Percentiles rank a stretch among this genome's conserved stretches.
phyloP scores from a whole-genome alignment of 176 grass and related monocot genomes.

The Puccinellia tenuiflora region DNA sequence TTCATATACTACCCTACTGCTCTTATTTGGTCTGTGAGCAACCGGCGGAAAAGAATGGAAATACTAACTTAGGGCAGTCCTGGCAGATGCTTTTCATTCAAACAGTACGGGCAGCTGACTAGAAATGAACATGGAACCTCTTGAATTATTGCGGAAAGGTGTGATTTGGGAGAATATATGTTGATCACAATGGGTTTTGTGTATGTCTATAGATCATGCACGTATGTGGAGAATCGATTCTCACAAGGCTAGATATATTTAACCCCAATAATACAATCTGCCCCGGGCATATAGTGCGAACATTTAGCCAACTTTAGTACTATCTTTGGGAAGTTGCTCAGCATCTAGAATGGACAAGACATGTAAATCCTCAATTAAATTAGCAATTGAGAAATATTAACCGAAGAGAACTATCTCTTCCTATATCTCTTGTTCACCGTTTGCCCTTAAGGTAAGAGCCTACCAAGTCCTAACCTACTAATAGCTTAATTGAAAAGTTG shows the following conservation, averaged over 20 bases:
- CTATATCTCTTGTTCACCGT: not conserved
- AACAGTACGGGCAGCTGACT: constrained; percentile 28
- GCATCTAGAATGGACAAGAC: constrained; percentile 31
- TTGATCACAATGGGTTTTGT: constrained; percentile 52
- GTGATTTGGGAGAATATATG: constrained; percentile 66
- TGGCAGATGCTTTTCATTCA: constrained; percentile 23
- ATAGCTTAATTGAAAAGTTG: not conserved
- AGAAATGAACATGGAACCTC: constrained; percentile 60
- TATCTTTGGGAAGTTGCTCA: constrained; percentile 20
- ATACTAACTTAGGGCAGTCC: constrained; percentile 8
- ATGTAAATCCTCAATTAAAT: constrained; percentile 2
- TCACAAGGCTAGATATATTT: constrained; percentile 40
- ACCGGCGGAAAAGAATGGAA: constrained; percentile 15
- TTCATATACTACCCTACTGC: not conserved
- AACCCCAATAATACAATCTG: constrained; percentile 55
- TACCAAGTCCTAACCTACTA: not conserved
- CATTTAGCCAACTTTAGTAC: constrained; percentile 37
- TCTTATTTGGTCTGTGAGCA: not conserved
- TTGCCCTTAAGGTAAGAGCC: not conserved
- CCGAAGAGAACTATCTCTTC: constrained; percentile 1
- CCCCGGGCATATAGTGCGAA: constrained; percentile 27
- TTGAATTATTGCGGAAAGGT: constrained; percentile 82
- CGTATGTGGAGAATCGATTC: constrained; percentile 68
- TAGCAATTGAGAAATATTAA: constrained; percentile 14
- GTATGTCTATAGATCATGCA: constrained; percentile 43